Evolutionary conservation across 176 grass and related monocot genomes (phyloP), one percentile per base, ranked within the genome.

Genomic region (Tillandsia fasciculata): DNA sequence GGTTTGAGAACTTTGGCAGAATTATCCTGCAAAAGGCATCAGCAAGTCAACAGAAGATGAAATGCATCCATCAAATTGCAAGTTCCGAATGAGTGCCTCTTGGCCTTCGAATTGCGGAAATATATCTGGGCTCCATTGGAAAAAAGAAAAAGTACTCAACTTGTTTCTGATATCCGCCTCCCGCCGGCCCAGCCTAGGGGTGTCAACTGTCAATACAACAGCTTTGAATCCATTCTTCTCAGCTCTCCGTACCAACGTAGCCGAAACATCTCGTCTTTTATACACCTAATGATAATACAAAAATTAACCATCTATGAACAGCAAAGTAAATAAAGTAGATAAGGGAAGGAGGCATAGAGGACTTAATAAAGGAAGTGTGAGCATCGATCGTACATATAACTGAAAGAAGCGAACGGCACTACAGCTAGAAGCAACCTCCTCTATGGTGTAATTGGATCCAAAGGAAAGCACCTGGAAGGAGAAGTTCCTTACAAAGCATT

Each of bases 81-180:
- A 17, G 54, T 42, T 42, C 7, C 33, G 54, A 59, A 59, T 1
- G 13, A 59, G 54, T 4, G 14, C 0, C 6, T 59, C 20, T 22
- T 22, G 17, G 20, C 20, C 14, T 59, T 59, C 54, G 20, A 59
- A 59, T 22, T 59, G 54, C 54, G 9, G 12, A 59, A 59, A 59
- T 8, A 59, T 9, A 59, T 59, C 14, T 15, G 15, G 20, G 14
- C 3, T 59, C 54, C 6, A 14, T 17, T 14, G 54, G 50, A 12
- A 27, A 61, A 63, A 57, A n/a, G 29, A 63, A 15, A 15, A 76
- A 24, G 18, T 72, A 50, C 11, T 57, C 58, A 23, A 97, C 93
- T 90, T 97, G 75, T 97, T 97, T 70, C 81, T 87, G 14, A 87
- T 90, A 51, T 92, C 93, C 52, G 82, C 87, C 76, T 97, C 93